Evolutionary conservation across 1,284 basidiomycete species (phyloP).

Genomic region (Cryptococcus sp.): DNA sequence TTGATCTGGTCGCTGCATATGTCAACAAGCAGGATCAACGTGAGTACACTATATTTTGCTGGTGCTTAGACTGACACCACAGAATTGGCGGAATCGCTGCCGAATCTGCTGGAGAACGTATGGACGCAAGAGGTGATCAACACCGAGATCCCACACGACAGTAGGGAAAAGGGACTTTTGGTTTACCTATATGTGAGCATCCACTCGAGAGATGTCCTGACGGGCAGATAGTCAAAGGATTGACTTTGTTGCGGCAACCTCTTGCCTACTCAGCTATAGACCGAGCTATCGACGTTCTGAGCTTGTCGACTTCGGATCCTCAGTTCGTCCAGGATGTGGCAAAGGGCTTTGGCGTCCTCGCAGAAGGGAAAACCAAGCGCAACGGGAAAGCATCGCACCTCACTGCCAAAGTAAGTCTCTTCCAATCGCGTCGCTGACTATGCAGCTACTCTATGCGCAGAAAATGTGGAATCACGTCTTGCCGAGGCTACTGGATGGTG

Average conservation of each 20-base stretch:
- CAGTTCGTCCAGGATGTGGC: conserved; percentile 53
- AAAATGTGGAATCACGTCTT: conserved; percentile 71
- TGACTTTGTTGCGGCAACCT: conserved; percentile 68
- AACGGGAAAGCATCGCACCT: conserved; percentile 63
- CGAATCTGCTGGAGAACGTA: conserved; percentile 47
- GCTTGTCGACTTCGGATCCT: conserved; percentile 49
- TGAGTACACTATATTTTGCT: conserved; percentile 31
- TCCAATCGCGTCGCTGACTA: conserved; percentile 1
- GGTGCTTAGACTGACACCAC: not conserved
- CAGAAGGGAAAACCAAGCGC: conserved; percentile 40
- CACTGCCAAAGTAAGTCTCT: conserved; percentile 63
- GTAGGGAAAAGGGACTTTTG: conserved; percentile 21
- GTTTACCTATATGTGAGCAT: conserved; percentile 24
- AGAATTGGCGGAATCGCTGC: conserved; percentile 50
- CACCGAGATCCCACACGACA: conserved; percentile 17
- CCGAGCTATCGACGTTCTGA: conserved; percentile 62
- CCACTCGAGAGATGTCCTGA: conserved; percentile 1
- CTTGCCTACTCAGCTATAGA: conserved; percentile 57
- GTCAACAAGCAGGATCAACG: conserved; percentile 70
- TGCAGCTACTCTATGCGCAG: conserved; percentile 75
- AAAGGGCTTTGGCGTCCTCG: conserved; percentile 62
- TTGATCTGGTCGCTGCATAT: conserved; percentile 61
- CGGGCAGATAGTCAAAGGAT: conserved; percentile 63
- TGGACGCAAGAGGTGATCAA: conserved; percentile 39
- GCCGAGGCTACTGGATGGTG: conserved; percentile 65